Evolutionary conservation across 2,329 filamentous ascomycete species (phyloP).

Genomic region (Elsinoe perseae): DNA sequence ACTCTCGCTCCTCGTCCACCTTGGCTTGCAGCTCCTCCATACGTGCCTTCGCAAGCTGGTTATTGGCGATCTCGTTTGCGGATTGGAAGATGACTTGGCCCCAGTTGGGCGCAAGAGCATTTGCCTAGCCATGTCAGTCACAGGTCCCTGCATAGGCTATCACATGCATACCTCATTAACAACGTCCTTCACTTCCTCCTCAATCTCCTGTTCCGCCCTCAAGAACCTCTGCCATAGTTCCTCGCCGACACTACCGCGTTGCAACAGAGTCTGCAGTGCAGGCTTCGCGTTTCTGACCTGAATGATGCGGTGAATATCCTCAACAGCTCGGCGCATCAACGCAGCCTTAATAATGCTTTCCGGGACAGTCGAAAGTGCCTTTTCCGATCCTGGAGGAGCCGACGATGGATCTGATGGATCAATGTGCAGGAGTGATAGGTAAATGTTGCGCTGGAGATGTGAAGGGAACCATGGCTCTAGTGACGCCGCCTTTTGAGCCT

Average conservation of each 20-base stretch:
- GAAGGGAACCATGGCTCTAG: constrained; percentile 91
- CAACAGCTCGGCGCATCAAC: constrained; percentile 76
- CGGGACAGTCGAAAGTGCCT: constrained; percentile 58
- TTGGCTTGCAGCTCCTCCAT: constrained; percentile 68
- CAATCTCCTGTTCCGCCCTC: constrained; percentile 93
- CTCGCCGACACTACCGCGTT: constrained; percentile 88
- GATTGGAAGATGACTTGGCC: constrained; percentile 94
- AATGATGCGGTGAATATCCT: constrained; percentile 88
- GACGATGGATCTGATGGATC: constrained; percentile 39
- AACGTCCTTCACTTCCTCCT: constrained; percentile 89
- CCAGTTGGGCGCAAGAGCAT: constrained; percentile 81
- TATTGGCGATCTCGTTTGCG: constrained; percentile 90
- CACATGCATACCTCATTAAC: constrained; percentile 66
- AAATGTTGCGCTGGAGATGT: constrained; percentile 88
- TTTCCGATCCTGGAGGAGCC: constrained; percentile 53
- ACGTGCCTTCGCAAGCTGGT: constrained; percentile 65
- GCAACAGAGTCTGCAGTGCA: constrained; percentile 72
- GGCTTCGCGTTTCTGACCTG: constrained; percentile 83
- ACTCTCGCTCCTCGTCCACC: constrained; percentile 66
- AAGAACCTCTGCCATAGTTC: constrained; percentile 90
- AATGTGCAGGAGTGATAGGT: constrained; percentile 83
- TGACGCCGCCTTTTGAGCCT: constrained; percentile 69
- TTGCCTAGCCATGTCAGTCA: constrained; percentile 54
- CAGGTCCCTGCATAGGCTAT: too few species aligned
- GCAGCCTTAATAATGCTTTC: constrained; percentile 83